Evolutionary conservation across 2,329 filamentous ascomycete species (phyloP).

Genomic region (Huntiella moniliformis): DNA sequence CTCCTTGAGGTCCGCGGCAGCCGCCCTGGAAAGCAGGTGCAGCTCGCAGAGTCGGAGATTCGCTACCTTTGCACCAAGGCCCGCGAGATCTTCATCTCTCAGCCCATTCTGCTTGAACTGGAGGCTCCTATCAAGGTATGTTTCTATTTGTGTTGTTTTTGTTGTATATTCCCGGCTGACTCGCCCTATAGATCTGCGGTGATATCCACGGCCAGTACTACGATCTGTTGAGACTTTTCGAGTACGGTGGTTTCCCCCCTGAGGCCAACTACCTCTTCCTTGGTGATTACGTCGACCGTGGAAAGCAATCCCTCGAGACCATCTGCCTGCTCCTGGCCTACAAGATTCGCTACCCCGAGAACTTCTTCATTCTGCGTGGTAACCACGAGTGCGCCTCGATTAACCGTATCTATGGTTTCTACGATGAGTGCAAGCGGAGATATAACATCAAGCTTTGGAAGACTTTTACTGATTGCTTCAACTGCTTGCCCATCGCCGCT

Average conservation of each 20-base stretch:
- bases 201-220: conserved; percentile 99
- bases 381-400: conserved; percentile 99
- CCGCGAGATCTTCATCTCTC: conserved; percentile 97
- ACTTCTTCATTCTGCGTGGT: conserved; percentile 95
- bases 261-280: conserved; percentile 99
- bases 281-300: conserved; percentile 94
- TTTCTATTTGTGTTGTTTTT: conserved; percentile 8
- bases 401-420: conserved; percentile 98
- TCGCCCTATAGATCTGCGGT: conserved; percentile 63
- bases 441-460: conserved; percentile 99
- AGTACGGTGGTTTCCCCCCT: conserved; percentile 94
- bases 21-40: conserved; percentile 95
- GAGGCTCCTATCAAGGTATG: conserved; percentile 97
- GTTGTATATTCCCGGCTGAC: conserved; percentile 11
- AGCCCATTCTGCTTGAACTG: conserved; percentile 91
- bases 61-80: conserved; percentile 96
- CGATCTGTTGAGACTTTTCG: conserved; percentile 88
- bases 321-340: conserved; percentile 93
- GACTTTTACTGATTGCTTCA: conserved; percentile 99
- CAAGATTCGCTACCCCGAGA: conserved; percentile 99
- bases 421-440: conserved; percentile 97
- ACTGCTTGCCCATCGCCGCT: conserved; percentile 91
- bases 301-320: conserved; percentile 97
- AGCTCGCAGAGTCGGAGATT: conserved; percentile 90
- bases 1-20: conserved; percentile 94